Conservation (phyloP, 495 filamentous ascomycete species). For the Trypethelium eluteriae region DNA sequence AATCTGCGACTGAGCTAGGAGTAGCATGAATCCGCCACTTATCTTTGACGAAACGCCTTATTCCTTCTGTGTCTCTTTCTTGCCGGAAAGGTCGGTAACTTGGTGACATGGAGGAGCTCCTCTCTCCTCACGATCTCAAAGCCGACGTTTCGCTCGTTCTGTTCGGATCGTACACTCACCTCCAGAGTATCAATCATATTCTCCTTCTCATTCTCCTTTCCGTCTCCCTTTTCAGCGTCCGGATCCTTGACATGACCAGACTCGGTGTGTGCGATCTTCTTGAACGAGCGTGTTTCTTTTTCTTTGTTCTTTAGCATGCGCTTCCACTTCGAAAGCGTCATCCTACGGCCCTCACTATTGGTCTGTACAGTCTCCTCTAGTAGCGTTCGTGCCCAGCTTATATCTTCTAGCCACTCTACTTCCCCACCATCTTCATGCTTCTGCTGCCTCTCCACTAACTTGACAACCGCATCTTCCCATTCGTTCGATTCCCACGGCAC, state of each 20-base stretch:
- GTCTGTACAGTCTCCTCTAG: not conserved
- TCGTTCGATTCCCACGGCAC: conserved; percentile 2
- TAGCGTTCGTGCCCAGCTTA: not conserved
- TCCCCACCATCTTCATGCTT: not conserved
- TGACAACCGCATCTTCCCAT: conserved; percentile 8
- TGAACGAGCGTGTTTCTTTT: not conserved
- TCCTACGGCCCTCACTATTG: not conserved
- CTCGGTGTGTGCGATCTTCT: not conserved
- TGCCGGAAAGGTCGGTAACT: not conserved
- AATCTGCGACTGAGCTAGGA: not conserved
- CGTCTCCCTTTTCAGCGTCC: not conserved
- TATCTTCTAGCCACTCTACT: not conserved
- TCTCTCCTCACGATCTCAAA: conserved; percentile 4
- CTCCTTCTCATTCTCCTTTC: not conserved
- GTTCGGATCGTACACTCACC: not conserved
- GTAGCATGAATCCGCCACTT: not conserved
- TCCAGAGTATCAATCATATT: not conserved
- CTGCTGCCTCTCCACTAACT: not conserved
- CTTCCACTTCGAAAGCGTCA: not conserved
- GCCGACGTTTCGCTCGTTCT: not conserved
- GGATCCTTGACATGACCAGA: not conserved
- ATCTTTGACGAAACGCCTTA: conserved; percentile 1
- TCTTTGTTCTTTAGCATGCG: not conserved
- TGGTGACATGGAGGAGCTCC: not conserved
- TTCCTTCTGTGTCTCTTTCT: not conserved